Evolutionary conservation across 2,329 filamentous ascomycete genomes (phyloP), one percentile per base, ranked within the genome.

Genomic region (Neopestalotiopsis rosae): DNA sequence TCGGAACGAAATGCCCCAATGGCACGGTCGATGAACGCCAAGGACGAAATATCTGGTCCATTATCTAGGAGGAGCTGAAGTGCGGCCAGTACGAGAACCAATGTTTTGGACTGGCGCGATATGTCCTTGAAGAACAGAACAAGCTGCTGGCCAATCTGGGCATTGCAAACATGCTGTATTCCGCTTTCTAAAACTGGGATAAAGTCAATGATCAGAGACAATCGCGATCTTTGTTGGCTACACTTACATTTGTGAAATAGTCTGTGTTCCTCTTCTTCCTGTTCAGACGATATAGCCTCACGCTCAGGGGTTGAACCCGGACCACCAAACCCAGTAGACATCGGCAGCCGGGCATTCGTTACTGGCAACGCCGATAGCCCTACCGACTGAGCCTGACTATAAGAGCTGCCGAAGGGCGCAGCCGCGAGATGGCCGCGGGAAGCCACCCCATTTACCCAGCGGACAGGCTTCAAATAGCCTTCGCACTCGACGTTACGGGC

Each of bases 401-500:
- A 30, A 20, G 65, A 32, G 38, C 30, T 69, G 9, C 69, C 69
- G 65, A 69, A 67, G 1, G 67, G 67, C 24, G 68, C 69, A 30
- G 69, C 71, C n/a, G 68, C 71, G 32, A 72, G 66, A 40, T 69
- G 68, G 30, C 71, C 71, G 62, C 71, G 65, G 38, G 69, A 70
- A 66, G 71, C 71, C 34, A 72, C 68, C 14, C 69, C 71, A 40
- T 72, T 69, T 49, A 67, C 71, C 71, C 71, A 72, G 34, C 70
- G 70, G 34, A 72, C 69, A 52, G 69, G 69, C 28, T 69, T 69
- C 30, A 65, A 59, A 40, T 72, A 72, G 52, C 71, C 71, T 13
- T 67, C 66, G 61, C 71, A 72, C 30, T 72, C 67, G 69, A 59
- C 52, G 7, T 58, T 58, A 2, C 69, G 65, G 49, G 52, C 59